Evolutionary conservation across 495 filamentous ascomycete species (phyloP), one percentile per base, ranked within the genome.

Genomic region (Daldinia vernicosa): DNA sequence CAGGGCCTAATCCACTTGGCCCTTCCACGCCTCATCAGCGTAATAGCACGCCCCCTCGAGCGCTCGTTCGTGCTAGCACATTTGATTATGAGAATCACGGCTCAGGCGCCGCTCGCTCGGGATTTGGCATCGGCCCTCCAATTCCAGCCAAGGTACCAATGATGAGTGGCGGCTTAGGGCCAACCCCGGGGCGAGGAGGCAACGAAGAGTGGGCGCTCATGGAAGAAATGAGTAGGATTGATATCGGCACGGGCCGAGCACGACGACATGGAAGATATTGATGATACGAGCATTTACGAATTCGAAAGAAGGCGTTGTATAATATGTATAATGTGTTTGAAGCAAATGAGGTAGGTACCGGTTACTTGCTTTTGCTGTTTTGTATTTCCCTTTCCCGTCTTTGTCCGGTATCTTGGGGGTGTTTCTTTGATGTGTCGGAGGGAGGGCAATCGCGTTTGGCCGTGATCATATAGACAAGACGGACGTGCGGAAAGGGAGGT

Each of bases 181-280:
- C 66, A 63, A 32, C 67, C n/a, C 35, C 69, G 35, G 40, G 45
- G 6, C 63, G 69, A 70, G 80, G 69, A 69, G 80, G 79, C 51
- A 80, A 83, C 14, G 76, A 88, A 84, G 83, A 84, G 79, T 77
- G 88, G 76, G 78, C 91, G 8, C 79, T 97, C 60, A 91, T 92
- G 75, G 87, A 93, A 62, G 93, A 97, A 79, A 84, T 97, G 79
- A 88, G 86, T 66, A 87, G 84, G 30, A 97, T 97, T 69, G 92
- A 97, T 79, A 91, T 97, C 66, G 93, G 93, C 26, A 80, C 80
- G n/a, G 85, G 84, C 4, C 70, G 83, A 35, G 70, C 77, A 54
- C 74, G 78, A 66, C 74, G 78, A 8, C 67, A 77, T 43, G 65
- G 71, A 11, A 53, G 75, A 33, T 80, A 79, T 55, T 80, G 63